phyloP scores from a whole-genome alignment of 208 protist genomes.

The Acanthamoeba rhysodes region DNA sequence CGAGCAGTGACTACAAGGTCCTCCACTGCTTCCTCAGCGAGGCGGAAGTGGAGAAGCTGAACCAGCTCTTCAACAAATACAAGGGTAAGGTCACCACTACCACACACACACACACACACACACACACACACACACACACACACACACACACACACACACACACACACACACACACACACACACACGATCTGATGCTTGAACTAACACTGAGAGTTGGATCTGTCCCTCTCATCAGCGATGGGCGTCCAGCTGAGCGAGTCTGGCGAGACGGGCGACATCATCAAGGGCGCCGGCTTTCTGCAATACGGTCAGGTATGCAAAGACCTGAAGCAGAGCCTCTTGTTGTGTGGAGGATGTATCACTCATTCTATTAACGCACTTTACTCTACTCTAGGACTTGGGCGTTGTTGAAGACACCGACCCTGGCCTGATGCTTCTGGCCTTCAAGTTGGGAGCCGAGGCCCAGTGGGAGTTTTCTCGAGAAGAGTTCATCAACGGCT shows the following conservation, averaged over 20 bases:
- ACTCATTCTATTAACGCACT: not conserved
- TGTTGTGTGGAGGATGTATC: not conserved
- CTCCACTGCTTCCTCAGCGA: slow-evolving; percentile 67
- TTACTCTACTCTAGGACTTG: not conserved
- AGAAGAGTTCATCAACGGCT: slow-evolving; percentile 48
- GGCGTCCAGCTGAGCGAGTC: slow-evolving; percentile 47
- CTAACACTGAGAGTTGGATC: not conserved
- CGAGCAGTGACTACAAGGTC: slow-evolving; percentile 8
- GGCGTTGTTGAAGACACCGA: slow-evolving; percentile 43
- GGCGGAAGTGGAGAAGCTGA: not conserved
- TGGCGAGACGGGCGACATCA: slow-evolving; percentile 35
- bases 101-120: not conserved
- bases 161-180: not conserved
- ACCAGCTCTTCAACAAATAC: slow-evolving; percentile 59
- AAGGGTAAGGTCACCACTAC: slow-evolving; percentile 1
- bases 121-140: not conserved
- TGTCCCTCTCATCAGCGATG: not conserved
- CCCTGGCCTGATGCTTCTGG: slow-evolving; percentile 35
- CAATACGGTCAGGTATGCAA: slow-evolving; percentile 4
- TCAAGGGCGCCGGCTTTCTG: slow-evolving; percentile 21
- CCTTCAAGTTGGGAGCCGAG: slow-evolving; percentile 42
- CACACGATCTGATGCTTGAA: not conserved
- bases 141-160: not conserved
- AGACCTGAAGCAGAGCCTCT: too few species aligned
- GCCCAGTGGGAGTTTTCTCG: slow-evolving; percentile 48